phyloP scores from a whole-genome alignment of 331 rosid genomes.

The Malus hybrid region DNA sequence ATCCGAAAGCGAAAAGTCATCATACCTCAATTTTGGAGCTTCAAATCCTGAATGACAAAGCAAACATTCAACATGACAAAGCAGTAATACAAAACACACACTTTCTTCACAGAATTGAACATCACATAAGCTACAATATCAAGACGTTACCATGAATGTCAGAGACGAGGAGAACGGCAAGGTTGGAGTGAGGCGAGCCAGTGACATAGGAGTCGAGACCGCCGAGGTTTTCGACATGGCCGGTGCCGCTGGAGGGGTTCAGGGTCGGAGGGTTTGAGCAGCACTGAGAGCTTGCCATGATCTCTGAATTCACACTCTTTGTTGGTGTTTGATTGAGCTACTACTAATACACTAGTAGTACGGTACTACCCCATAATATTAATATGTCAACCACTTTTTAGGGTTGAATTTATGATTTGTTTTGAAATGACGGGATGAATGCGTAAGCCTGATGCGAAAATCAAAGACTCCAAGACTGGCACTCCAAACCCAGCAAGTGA shows the following conservation, averaged over 20 bases:
- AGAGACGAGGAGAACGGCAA: slow-evolving; percentile 40
- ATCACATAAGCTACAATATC: no score
- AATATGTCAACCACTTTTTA: no score
- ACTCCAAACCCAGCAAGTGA: no score
- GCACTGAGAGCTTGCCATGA: slow-evolving; percentile 57
- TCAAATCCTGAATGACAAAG: slow-evolving; percentile 17
- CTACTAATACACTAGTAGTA: no score
- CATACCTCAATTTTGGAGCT: slow-evolving; percentile 29
- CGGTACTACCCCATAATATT: no score
- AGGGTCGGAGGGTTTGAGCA: slow-evolving; percentile 65
- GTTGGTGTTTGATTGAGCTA: no score
- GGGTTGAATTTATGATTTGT: no score
- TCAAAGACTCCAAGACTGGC: no score
- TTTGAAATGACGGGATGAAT: no score
- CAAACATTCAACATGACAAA: background rate
- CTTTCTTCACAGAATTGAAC: background rate
- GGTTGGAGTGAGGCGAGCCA: slow-evolving; percentile 46
- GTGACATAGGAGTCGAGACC: slow-evolving; percentile 39
- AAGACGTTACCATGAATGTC: slow-evolving; percentile 43
- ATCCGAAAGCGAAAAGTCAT: background rate
- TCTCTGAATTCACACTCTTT: background rate
- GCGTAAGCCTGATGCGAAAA: no score
- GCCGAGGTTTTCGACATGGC: slow-evolving; percentile 42
- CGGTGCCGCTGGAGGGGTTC: slow-evolving; percentile 43
- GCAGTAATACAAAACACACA: background rate